These are phyloP conservation scores for Solanum hybrid DNA, from an alignment of 305 asterid species.

Conservation along the genomic window DNA sequence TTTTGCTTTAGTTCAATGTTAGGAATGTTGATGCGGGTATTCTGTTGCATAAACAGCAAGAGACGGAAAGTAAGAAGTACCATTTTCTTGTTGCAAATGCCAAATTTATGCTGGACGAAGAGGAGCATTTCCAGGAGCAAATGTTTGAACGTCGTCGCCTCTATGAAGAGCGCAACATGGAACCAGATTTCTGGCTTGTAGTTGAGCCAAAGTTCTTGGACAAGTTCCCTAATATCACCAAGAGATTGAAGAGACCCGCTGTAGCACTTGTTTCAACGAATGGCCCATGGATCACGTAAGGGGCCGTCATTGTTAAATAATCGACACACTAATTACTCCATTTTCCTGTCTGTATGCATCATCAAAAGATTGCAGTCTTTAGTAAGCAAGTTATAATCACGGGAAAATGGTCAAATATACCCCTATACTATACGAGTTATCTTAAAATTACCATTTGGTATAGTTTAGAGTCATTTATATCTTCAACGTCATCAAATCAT, in stretches of 20 bases:
- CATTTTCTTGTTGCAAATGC: constrained; percentile 91
- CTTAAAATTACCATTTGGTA: not conserved
- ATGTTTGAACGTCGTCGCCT: constrained; percentile 60
- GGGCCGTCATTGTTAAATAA: constrained; percentile 1
- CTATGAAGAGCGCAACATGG: constrained; percentile 50
- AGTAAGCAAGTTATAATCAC: not conserved
- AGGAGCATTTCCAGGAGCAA: constrained; percentile 93
- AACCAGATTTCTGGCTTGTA: constrained; percentile 95
- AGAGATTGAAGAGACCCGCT: constrained; percentile 82
- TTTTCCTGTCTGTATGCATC: not conserved
- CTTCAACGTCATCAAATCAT: not conserved
- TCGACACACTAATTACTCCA: not conserved
- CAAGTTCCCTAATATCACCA: constrained; percentile 62
- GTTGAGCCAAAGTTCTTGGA: constrained; percentile 91
- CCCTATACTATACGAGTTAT: not conserved
- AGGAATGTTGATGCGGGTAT: not conserved
- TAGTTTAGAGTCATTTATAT: not conserved
- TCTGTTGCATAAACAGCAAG: constrained; percentile 25
- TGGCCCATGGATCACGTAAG: constrained; percentile 87
- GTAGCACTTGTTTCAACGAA: constrained; percentile 93
- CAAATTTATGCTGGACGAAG: constrained; percentile 95
- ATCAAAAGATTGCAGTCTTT: not conserved
- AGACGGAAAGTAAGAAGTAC: constrained; percentile 42
- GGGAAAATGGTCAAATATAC: not conserved
- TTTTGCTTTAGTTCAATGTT: not conserved